Conservation (phyloP, 495 filamentous ascomycete species). For the Rhizodiscina lignyota region DNA sequence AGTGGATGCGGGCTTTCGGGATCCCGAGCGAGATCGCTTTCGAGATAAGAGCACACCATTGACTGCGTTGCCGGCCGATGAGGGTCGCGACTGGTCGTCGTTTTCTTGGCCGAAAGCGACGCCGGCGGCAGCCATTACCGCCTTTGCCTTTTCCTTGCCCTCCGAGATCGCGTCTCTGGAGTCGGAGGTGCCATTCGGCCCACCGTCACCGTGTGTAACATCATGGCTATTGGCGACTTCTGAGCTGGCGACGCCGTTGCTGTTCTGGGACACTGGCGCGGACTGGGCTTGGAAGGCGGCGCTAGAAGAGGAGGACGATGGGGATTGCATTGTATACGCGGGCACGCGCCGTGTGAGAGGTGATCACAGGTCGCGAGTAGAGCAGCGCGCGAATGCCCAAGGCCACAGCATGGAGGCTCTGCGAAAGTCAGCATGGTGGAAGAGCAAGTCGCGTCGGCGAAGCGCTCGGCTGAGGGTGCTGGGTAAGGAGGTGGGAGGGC, state of each 20-base stretch:
- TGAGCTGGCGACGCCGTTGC: neutral
- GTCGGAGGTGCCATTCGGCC: conserved; percentile 4
- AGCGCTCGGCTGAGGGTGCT: no score
- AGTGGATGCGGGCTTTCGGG: conserved; percentile 21
- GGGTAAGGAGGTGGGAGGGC: no score
- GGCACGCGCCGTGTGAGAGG: neutral
- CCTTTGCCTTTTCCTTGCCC: conserved; percentile 42
- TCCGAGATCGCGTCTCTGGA: conserved; percentile 28
- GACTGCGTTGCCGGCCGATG: conserved; percentile 3
- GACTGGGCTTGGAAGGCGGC: neutral
- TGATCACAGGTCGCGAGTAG: no score
- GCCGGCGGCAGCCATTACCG: conserved; percentile 35
- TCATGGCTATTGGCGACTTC: neutral
- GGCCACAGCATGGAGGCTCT: no score
- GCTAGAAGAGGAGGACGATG: neutral
- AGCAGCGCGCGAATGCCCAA: no score
- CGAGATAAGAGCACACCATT: conserved; percentile 30
- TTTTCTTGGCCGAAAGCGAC: conserved; percentile 13
- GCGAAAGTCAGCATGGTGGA: no score
- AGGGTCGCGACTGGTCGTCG: conserved; percentile 5
- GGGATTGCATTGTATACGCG: neutral
- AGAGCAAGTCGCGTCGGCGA: no score
- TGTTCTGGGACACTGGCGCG: neutral
- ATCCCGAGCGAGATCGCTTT: conserved; percentile 45
- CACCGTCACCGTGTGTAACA: neutral